Base-by-base conservation (phyloP, 2,329 filamentous ascomycete genomes). In the Torrubiellomyces zombiae region DNA sequence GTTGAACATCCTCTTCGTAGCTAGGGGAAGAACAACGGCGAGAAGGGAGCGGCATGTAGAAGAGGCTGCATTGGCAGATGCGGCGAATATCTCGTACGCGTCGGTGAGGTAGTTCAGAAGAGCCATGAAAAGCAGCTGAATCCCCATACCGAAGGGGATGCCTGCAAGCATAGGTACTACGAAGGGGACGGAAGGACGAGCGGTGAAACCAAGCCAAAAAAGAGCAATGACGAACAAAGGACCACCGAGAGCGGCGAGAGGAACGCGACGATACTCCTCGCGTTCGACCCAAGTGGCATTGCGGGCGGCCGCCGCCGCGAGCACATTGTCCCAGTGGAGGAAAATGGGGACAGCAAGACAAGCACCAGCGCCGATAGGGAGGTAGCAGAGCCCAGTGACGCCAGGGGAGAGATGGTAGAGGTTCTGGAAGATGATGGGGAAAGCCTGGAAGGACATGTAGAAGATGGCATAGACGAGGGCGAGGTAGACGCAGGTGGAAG, bases 21-120 rank as follows among this genome's bases (percentile, higher is more conserved):
- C 61, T 11, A 76, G 51, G 4, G 71, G 70, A 22, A 76, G 51
- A 2, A 72, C 49, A 1, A 93, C 85, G 21, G 83, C 81, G 2
- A 86, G 91, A 47, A 95, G 81, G 77, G 89, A 89, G 27, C 89
- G 85, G 1, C 79, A 93, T 53, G 53, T 92, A 28, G 89, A 95
- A 53, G 55, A 92, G 26, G 59, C 76, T 42, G 89, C 86, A 21
- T 65, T 95, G 42, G 79, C 85, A 13, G 75, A 72, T 42, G 74
- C 72, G 23, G 70, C 67, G 37, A 66, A 76, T 22, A 70, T 60
- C 34, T 69, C 63, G 44, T 77, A 77, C n/a, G 71, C 69, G 36
- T 76, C 72, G 16, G 64, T 69, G 9, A 75, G 54, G 37, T 75
- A 75, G 35, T 73, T 74, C 12, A 75, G 48, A 14, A 74, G 51